Evolutionary conservation across 1,284 basidiomycete genomes (phyloP).

Genomic region (Phellinidium pouzarii): DNA sequence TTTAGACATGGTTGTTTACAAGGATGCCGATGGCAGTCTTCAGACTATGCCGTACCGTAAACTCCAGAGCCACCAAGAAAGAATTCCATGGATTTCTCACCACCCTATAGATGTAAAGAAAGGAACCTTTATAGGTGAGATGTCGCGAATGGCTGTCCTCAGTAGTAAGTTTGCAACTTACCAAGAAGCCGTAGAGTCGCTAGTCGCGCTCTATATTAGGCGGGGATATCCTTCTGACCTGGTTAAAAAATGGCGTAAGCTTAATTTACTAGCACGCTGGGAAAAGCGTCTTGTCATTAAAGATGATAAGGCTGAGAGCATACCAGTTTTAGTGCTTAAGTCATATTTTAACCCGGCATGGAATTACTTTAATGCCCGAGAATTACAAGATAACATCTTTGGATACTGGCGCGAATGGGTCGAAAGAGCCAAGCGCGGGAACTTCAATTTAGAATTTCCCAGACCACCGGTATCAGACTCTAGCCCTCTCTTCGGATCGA

Average conservation of each 20-base stretch:
- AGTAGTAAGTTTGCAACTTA: constrained; percentile 27
- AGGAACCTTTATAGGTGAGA: constrained; percentile 32
- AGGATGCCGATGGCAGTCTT: constrained; percentile 16
- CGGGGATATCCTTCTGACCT: constrained; percentile 27
- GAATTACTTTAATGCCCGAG: not conserved
- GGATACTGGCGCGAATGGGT: no score
- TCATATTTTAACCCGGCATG: constrained; percentile 18
- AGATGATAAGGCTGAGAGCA: not conserved
- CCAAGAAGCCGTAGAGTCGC: constrained; percentile 22
- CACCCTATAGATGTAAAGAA: constrained; percentile 33
- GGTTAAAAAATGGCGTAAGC: constrained; percentile 10
- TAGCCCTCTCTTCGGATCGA: no score
- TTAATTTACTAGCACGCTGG: constrained; percentile 4
- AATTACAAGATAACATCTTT: not conserved
- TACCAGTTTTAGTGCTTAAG: constrained; percentile 23
- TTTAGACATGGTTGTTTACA: constrained; percentile 26
- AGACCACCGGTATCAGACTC: no score
- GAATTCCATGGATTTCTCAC: constrained; percentile 31
- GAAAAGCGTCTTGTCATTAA: constrained; percentile 17
- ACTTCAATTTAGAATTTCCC: no score
- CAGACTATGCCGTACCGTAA: constrained; percentile 29
- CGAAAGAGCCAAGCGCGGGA: no score
- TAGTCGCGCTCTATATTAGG: constrained; percentile 25
- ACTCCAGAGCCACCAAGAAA: constrained; percentile 28
- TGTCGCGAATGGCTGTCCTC: constrained; percentile 31